phyloP scores from a whole-genome alignment of 306 rosid genomes.

The Oemleria cerasiformis region DNA sequence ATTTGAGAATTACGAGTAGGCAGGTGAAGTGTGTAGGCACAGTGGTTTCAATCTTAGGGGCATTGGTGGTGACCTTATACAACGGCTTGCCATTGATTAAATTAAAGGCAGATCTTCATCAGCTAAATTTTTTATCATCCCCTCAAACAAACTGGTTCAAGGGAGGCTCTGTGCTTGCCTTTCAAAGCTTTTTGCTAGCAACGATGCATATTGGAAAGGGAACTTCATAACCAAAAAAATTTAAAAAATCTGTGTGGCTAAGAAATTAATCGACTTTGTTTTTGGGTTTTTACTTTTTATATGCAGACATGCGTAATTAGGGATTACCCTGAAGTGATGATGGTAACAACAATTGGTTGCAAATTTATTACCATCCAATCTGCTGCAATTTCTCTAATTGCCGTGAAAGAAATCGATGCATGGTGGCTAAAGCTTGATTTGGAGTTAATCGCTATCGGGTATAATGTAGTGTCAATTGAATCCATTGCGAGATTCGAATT shows the following conservation, averaged over 20 bases:
- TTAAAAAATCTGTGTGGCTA: too few relatives aligned
- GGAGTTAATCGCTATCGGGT: constrained; percentile 30
- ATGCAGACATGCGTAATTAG: constrained; percentile 35
- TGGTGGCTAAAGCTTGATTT: constrained; percentile 25
- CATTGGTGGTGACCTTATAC: constrained; percentile 42
- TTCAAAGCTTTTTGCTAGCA: constrained; percentile 27
- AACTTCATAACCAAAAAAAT: background rate
- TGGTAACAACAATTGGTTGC: constrained; percentile 27
- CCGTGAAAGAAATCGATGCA: constrained; percentile 26
- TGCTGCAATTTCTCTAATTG: constrained; percentile 30
- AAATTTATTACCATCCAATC: constrained; percentile 25
- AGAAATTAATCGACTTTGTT: too few relatives aligned
- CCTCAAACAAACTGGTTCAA: constrained; percentile 30
- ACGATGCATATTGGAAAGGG: constrained; percentile 35
- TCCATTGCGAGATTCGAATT: too few relatives aligned
- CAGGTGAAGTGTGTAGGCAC: constrained; percentile 46
- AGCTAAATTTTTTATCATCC: constrained; percentile 3
- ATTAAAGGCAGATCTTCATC: background rate
- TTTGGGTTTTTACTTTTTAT: background rate
- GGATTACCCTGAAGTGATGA: constrained; percentile 39
- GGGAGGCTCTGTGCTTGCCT: constrained; percentile 44
- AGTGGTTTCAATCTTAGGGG: constrained; percentile 40
- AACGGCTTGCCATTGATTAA: constrained; percentile 34
- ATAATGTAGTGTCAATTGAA: constrained; percentile 23
- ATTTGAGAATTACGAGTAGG: constrained; percentile 34